phyloP scores from a whole-genome alignment of 192 early-diverging fungal genomes.

The Dissophora ornata region DNA sequence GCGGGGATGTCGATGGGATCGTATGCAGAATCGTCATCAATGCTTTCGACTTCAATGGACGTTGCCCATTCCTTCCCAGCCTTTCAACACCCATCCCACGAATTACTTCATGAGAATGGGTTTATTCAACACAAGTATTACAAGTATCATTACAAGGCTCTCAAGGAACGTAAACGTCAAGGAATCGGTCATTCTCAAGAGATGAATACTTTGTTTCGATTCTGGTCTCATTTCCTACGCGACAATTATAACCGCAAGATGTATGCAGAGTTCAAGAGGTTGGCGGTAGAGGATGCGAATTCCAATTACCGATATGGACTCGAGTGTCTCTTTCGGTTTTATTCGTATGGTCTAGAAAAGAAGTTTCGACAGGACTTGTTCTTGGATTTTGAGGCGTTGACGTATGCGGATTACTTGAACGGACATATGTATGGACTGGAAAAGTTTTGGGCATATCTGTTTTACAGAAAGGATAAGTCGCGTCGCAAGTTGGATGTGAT shows the following conservation, averaged over 20 bases:
- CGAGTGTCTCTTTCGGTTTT: slow-evolving; percentile 97
- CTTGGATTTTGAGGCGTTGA: slow-evolving; percentile 87
- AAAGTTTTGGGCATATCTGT: slow-evolving; percentile 96
- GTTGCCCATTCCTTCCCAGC: slow-evolving; percentile 66
- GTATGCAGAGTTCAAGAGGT: slow-evolving; percentile 91
- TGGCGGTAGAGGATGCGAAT: slow-evolving; percentile 89
- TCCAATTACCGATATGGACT: slow-evolving; percentile 90
- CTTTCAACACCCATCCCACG: slow-evolving; percentile 90
- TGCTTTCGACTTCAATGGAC: slow-evolving; percentile 57
- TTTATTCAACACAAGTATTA: slow-evolving; percentile 97
- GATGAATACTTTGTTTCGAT: slow-evolving; percentile 97
- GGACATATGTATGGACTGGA: slow-evolving; percentile 89
- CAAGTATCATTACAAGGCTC: slow-evolving; percentile 92
- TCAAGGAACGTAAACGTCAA: slow-evolving; percentile 89
- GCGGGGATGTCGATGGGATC: slow-evolving; percentile 19
- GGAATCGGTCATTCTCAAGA: slow-evolving; percentile 92
- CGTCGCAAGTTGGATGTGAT: slow-evolving; percentile 70
- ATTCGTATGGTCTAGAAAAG: slow-evolving; percentile 93
- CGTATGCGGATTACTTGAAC: slow-evolving; percentile 78
- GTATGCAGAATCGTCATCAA: slow-evolving; percentile 4
- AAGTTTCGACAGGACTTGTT: slow-evolving; percentile 89
- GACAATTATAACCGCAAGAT: slow-evolving; percentile 94
- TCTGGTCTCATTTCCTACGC: slow-evolving; percentile 98
- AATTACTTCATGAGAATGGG: slow-evolving; percentile 92
- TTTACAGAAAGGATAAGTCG: slow-evolving; percentile 87